Conservation (phyloP, 495 filamentous ascomycete species). For the Saxispiralis lemnorum region DNA sequence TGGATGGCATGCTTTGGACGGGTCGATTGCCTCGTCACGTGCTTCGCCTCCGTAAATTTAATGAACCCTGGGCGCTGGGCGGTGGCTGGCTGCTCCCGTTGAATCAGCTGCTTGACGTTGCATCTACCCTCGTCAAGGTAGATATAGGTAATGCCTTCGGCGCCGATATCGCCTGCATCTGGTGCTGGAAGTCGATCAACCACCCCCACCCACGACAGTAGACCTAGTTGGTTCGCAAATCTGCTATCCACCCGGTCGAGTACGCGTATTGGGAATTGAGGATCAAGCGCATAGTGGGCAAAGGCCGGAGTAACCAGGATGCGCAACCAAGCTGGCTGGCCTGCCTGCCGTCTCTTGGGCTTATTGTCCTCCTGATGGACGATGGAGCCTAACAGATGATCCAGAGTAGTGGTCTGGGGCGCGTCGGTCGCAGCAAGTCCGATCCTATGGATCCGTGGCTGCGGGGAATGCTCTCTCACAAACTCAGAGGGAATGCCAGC, state of each 20-base stretch:
- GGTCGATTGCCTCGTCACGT: background rate
- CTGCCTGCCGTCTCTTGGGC: too few relatives aligned
- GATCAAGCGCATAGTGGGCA: conserved; percentile 5
- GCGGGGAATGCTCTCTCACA: too few relatives aligned
- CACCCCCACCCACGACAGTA: conserved; percentile 9
- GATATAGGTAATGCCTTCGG: conserved; percentile 13
- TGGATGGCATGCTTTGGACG: conserved; percentile 1
- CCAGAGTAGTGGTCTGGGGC: too few relatives aligned
- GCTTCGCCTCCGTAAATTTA: background rate
- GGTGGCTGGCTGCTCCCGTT: background rate
- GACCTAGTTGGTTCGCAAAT: background rate
- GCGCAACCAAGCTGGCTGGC: background rate
- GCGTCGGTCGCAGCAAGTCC: too few relatives aligned
- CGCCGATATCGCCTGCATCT: background rate
- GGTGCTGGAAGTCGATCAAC: conserved; percentile 10
- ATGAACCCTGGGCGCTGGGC: background rate
- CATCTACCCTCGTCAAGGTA: background rate
- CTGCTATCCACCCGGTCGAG: background rate
- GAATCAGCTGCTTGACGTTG: background rate
- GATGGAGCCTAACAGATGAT: too few relatives aligned
- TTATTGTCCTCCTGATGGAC: background rate
- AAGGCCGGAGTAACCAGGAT: conserved; percentile 10
- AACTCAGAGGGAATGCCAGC: too few relatives aligned
- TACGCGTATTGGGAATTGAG: background rate
- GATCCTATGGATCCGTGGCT: too few relatives aligned